phyloP scores from a whole-genome alignment of 179 eudicot species.

The Silene coronaria region DNA sequence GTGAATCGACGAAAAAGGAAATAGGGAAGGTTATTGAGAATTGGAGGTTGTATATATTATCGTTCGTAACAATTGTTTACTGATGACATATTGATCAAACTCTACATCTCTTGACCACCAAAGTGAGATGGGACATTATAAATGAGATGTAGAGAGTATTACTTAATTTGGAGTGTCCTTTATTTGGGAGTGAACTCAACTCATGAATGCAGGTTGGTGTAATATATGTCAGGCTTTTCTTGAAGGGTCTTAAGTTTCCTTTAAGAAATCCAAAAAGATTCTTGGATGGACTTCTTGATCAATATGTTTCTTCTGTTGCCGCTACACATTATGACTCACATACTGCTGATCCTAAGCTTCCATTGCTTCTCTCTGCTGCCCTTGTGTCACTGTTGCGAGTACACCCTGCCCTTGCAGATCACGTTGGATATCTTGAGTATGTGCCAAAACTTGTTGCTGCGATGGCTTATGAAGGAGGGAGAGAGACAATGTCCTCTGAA shows the following conservation, averaged over 20 bases:
- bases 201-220: constrained; percentile 73
- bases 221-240: constrained; percentile 84
- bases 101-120: neutral
- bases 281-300: constrained; percentile 89
- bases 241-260: constrained; percentile 95
- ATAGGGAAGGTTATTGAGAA: too few relatives aligned
- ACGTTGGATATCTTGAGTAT: constrained; percentile 95
- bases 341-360: constrained; percentile 81
- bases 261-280: constrained; percentile 95
- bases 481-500: constrained; percentile 80
- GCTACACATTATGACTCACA: constrained; percentile 82
- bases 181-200: neutral
- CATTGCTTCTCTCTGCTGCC: constrained; percentile 93
- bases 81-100: neutral
- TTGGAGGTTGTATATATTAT: too few relatives aligned
- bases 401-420: constrained; percentile 97
- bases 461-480: constrained; percentile 92
- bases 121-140: neutral
- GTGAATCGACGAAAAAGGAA: too few relatives aligned
- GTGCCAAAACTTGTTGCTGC: constrained; percentile 97
- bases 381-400: constrained; percentile 88
- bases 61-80: neutral
- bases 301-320: constrained; percentile 92
- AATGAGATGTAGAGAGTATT: neutral
- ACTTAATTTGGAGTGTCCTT: neutral